These are phyloP conservation scores for Plasmodium chabaudi DNA, from an alignment of 169 alveolate genomes.

Conservation along the genomic window DNA sequence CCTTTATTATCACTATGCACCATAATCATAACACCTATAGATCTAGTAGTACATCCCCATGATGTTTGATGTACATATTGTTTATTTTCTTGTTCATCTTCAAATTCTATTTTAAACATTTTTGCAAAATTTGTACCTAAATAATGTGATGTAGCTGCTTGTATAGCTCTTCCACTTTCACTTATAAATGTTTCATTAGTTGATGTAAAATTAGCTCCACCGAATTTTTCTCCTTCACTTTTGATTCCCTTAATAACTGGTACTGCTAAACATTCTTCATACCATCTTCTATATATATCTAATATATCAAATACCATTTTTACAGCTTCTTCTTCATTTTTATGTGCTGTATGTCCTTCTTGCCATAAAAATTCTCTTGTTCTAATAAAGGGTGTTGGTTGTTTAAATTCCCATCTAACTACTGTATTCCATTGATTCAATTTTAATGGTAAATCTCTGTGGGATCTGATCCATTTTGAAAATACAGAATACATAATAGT, in stretches of 20 bases:
- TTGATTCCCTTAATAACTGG: slow-evolving; percentile 99
- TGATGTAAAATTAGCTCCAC: slow-evolving; percentile 99
- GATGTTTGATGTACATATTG: slow-evolving; percentile 96
- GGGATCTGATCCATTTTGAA: slow-evolving; percentile 98
- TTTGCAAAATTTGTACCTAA: slow-evolving; percentile 99
- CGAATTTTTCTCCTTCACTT: slow-evolving; percentile 97
- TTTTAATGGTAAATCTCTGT: slow-evolving; percentile 98
- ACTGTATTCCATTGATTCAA: slow-evolving; percentile 98
- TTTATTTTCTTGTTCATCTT: slow-evolving; percentile 93
- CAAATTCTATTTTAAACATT: slow-evolving; percentile 95
- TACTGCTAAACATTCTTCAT: slow-evolving; percentile 97
- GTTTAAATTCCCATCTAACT: slow-evolving; percentile 99
- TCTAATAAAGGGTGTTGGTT: slow-evolving; percentile 99
- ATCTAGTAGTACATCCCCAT: slow-evolving; percentile 99
- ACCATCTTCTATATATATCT: slow-evolving; percentile 92
- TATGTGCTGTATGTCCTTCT: slow-evolving; percentile 99
- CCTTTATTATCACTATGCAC: slow-evolving; percentile 99
- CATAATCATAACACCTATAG: slow-evolving; percentile 96
- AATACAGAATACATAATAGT: slow-evolving; percentile 99
- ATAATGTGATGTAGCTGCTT: slow-evolving; percentile 98
- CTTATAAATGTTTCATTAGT: slow-evolving; percentile 98
- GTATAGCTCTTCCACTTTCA: slow-evolving; percentile 98
- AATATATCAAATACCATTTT: slow-evolving; percentile 92
- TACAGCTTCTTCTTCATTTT: slow-evolving; percentile 96
- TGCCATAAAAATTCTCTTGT: slow-evolving; percentile 99